Conservation (phyloP, 2,329 filamentous ascomycete genomes). For the Phyllosticta citrichinensis region DNA sequence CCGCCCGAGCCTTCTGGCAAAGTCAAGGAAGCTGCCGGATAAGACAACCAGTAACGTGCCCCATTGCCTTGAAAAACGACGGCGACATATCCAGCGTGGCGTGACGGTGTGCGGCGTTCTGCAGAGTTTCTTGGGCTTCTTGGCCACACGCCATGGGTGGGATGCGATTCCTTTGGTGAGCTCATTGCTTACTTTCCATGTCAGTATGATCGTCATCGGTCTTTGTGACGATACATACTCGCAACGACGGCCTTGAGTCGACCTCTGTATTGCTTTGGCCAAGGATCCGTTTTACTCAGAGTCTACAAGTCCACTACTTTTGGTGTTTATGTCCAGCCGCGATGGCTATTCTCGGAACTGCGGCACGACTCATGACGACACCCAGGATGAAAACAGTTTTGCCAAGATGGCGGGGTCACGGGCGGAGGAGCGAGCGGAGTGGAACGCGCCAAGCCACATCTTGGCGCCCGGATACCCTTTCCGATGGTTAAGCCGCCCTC, state of each 20-base stretch:
- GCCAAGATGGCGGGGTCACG: not conserved
- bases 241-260: not conserved
- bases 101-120: conserved; percentile 9
- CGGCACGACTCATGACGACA: not conserved
- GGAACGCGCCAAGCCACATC: not conserved
- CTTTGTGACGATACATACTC: not conserved
- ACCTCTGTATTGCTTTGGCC: not conserved
- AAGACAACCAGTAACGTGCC: not conserved
- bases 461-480: not conserved
- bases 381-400: not conserved
- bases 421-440: not conserved
- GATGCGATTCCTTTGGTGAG: not conserved
- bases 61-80: not conserved
- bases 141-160: not conserved
- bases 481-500: not conserved
- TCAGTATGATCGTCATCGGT: not conserved
- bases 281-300: too few relatives aligned
- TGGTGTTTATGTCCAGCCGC: too few relatives aligned
- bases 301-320: too few relatives aligned
- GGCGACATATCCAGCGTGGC: conserved; percentile 2
- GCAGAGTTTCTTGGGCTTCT: conserved; percentile 8
- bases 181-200: not conserved
- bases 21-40: conserved; percentile 69
- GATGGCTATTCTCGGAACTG: not conserved
- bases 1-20: conserved; percentile 60